A percentile compares a stretch with the other conserved stretches of the same genome.
phyloP scores from a whole-genome alignment of 2,329 filamentous ascomycete species.

The Colletotrichum noveboracense region DNA sequence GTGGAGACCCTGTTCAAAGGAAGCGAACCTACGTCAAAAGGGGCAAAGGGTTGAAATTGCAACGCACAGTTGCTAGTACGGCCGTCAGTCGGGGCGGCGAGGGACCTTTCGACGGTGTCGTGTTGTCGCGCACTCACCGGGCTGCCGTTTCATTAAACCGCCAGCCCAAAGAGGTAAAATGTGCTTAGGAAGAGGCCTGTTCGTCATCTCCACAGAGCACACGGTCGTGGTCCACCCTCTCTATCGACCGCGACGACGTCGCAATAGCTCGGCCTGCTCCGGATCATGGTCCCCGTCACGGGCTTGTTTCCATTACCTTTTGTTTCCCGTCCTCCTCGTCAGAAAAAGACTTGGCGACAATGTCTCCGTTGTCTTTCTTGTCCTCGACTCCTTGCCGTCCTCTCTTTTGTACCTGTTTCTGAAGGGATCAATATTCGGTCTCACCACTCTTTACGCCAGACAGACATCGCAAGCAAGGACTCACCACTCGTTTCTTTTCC shows the following conservation, averaged over 20 bases:
- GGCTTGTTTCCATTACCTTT: conserved; percentile 3
- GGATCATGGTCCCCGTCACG: background rate
- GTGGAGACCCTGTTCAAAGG: conserved; percentile 9
- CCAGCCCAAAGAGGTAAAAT: conserved; percentile 12
- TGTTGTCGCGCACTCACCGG: conserved; percentile 5
- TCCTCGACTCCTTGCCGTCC: conserved; percentile 7
- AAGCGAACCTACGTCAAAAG: conserved; percentile 2
- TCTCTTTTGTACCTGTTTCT: conserved; percentile 1
- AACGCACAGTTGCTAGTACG: background rate
- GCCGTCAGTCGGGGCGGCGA: background rate
- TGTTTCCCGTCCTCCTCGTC: conserved; percentile 5
- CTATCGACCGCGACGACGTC: conserved; percentile 9
- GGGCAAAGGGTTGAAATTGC: conserved; percentile 11
- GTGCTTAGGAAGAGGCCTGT: conserved; percentile 7
- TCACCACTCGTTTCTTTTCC: conserved; percentile 18
- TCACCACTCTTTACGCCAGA: conserved; percentile 13
- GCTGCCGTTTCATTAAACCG: conserved; percentile 18
- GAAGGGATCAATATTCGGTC: conserved; percentile 12
- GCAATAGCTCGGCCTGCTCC: conserved; percentile 20
- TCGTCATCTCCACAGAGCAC: conserved; percentile 19
- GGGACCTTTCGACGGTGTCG: background rate
- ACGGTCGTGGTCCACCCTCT: conserved; percentile 11
- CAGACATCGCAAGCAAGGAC: background rate
- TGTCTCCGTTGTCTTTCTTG: background rate
- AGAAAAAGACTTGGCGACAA: background rate